Evolutionary conservation across 306 rosid genomes (phyloP), one percentile per base, ranked within the genome.

Genomic region (Lathyrus aphaca): DNA sequence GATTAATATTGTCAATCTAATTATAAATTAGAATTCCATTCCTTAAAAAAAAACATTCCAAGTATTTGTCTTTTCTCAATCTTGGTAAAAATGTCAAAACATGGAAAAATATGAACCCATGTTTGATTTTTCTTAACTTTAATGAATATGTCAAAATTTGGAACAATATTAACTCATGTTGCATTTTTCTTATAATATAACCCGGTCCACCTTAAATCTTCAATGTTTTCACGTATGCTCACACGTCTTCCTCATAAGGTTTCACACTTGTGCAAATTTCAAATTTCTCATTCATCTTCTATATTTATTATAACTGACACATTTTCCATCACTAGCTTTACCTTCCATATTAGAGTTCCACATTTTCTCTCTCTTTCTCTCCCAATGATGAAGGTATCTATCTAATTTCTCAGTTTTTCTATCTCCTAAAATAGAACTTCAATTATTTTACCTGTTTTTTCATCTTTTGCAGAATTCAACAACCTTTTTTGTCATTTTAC

Each of bases 391-490:
- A 72, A 82, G 86, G 86, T 69, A 75, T 29, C 25, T 35, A 29
- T 59, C 58, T 21, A 15, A 5, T 30, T 63, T 32, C 68, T 53
- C 55, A 5, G 21, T 45, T 5, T 3, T 17, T 49, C 21, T 17
- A 15, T 59, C 58, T 30, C 37, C 78, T 78, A 10, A 53, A 43
- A 46, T 53, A 38, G 54, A 38, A 72, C 69, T 57, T 76, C 29
- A 69, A 16, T 64, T 35, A 35, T 35, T 35, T 57, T 70, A 51
- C 29, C 4, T 39, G 39, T 35, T 18, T 48, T 15, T 29, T 37
- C 50, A 23, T 58, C 71, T 59, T 70, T 74, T 69, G 77, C 87
- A 79, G 89, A 85, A 74, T 17, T 69, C 67, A 27, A 51, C 65
- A 27, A 51, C 68, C 18, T 13, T 90, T 37, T 63, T 85, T 1